A percentile compares a stretch with the other conserved stretches of the same genome.
Evolutionary conservation across 768 basidiomycete genomes (phyloP).

Genomic region (Pulveroboletus sp.): DNA sequence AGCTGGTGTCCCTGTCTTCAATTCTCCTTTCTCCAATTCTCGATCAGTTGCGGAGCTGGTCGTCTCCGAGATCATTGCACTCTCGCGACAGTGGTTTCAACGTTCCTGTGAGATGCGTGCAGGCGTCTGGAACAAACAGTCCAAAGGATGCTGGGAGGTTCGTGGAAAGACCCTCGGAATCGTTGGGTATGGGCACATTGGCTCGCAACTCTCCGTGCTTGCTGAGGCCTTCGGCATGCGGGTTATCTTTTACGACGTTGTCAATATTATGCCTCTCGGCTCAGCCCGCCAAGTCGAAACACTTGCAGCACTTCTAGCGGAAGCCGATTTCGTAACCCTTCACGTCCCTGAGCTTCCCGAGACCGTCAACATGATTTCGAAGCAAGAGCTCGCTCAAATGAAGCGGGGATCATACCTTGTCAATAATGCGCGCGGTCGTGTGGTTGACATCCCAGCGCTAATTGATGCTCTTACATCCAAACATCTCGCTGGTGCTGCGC

Average conservation of each 20-base stretch:
- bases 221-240: slow-evolving; percentile 95
- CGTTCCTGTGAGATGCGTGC: slow-evolving; percentile 81
- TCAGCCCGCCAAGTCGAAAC: slow-evolving; percentile 86
- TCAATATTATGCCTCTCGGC: slow-evolving; percentile 97
- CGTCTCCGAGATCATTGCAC: slow-evolving; percentile 86
- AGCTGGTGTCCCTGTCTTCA: slow-evolving; percentile 96
- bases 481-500: slow-evolving; percentile 80
- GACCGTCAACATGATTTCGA: slow-evolving; percentile 90
- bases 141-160: slow-evolving; percentile 96
- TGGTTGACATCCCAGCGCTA: slow-evolving; percentile 92
- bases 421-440: slow-evolving; percentile 95
- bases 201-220: slow-evolving; percentile 93
- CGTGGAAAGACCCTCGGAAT: slow-evolving; percentile 98
- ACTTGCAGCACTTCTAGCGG: slow-evolving; percentile 63
- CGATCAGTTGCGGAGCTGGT: slow-evolving; percentile 98
- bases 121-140: slow-evolving; percentile 98
- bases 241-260: slow-evolving; percentile 91
- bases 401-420: slow-evolving; percentile 93
- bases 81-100: slow-evolving; percentile 92
- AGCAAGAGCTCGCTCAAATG: slow-evolving; percentile 77
- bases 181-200: slow-evolving; percentile 98
- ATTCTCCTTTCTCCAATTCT: slow-evolving; percentile 98
- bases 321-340: slow-evolving; percentile 91
- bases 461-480: slow-evolving; percentile 76
- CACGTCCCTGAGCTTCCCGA: slow-evolving; percentile 97